Evolutionary conservation across 148 eudicot genomes (phyloP), one percentile per base, ranked within the genome.

Genomic region (Fallopia convolvulus): DNA sequence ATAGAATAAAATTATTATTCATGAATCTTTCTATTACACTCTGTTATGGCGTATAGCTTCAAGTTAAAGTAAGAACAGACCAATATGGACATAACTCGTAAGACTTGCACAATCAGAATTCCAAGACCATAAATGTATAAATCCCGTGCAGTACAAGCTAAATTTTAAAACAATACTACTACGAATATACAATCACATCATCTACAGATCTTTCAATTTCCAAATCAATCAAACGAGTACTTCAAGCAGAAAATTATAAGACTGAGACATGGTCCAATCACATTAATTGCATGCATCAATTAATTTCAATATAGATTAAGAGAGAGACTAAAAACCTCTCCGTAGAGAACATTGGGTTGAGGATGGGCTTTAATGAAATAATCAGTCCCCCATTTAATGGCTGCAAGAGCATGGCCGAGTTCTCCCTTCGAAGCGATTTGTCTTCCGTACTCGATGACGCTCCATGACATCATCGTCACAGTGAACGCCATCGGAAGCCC

Each of bases 401-500:
- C 99, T 21, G 88, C 91, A 79, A 94, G 84, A 77, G 97, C 93
- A 80, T 92, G 88, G 3, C 84, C 80, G 74, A 94, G 91, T 74
- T 94, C 99, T 1, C 97, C 99, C 82, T 91, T 83, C 5, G 83
- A 55, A 68, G 80, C 84, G 86, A 94, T 88, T 82, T 94, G 99
- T 44, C 76, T 80, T 2, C 97, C 96, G 79, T 92, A 95, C 75
- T 95, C 97, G 36, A 95, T 82, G 18, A 92, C 84, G 80, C 99
- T 89, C 99, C 99, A 95, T 23, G 94, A 95, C 93, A 92, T 84
- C 97, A 92, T 92, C n/a, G 99, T 95, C 10, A 89, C 60, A 1
- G 97, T 95, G 77, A 95, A 95, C 33, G 99, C 99, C 97, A 94
- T 92, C 17, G 99, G 99, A 46, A 94, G 74, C 44, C 99, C 99